Evolutionary conservation across 139 green algal species (phyloP).

Genomic region (Auxenochlorella pyrenoidosa): DNA sequence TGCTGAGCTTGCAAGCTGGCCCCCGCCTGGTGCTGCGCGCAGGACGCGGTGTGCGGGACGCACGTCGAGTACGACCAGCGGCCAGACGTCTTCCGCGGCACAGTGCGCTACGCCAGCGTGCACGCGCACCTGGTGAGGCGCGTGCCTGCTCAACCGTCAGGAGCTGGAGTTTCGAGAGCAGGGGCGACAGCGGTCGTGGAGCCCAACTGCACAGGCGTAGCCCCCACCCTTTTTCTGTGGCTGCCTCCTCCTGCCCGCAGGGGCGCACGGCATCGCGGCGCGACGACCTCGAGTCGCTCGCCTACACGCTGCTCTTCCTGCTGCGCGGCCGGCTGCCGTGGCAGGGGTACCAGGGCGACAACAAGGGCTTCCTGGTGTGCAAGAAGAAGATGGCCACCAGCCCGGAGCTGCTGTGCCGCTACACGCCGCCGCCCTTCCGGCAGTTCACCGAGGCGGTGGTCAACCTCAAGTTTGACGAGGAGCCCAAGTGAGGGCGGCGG

Average conservation of each 20-base stretch:
- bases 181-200: too few species aligned
- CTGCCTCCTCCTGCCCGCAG: neutral
- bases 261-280: conserved; percentile 92
- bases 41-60: conserved; percentile 86
- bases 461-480: conserved; percentile 99
- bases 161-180: neutral
- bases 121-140: conserved; percentile 89
- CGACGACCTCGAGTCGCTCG: conserved; percentile 98
- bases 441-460: conserved; percentile 96
- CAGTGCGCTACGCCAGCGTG: conserved; percentile 97
- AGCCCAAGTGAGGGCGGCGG: conserved; percentile 47
- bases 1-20: neutral
- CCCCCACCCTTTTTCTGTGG: too few species aligned
- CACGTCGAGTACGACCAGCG: conserved; percentile 99
- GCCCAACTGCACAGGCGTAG: too few species aligned
- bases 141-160: neutral
- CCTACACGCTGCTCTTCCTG: conserved; percentile 99
- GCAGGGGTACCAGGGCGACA: conserved; percentile 98
- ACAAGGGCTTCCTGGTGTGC: conserved; percentile 99
- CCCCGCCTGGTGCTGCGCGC: conserved; percentile 16
- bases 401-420: conserved; percentile 96
- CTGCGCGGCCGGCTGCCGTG: conserved; percentile 93
- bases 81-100: conserved; percentile 98
- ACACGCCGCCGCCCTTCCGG: conserved; percentile 94
- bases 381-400: conserved; percentile 99